phyloP scores from a whole-genome alignment of 2,329 filamentous ascomycete genomes.

The Diatrype stigma region DNA sequence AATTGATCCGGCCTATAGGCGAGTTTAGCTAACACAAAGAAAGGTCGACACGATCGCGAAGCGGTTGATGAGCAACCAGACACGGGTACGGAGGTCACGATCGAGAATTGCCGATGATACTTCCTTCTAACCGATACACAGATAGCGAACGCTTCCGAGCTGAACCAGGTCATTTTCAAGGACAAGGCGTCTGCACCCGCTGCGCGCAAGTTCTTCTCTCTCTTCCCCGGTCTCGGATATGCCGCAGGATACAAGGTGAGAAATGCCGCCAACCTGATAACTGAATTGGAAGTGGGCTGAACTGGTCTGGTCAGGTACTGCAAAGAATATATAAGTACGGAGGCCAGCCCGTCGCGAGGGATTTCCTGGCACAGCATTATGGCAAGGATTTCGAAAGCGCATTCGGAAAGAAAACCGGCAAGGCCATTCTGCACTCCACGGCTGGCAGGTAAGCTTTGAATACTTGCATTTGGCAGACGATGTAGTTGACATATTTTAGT shows the following conservation, averaged over 20 bases:
- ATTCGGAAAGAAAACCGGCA: constrained; percentile 95
- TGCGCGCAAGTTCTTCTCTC: constrained; percentile 80
- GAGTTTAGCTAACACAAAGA: constrained; percentile 19
- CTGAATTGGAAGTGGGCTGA: not conserved
- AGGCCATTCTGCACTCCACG: constrained; percentile 96
- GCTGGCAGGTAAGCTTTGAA: constrained; percentile 67
- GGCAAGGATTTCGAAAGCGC: constrained; percentile 78
- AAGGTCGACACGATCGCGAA: constrained; percentile 98
- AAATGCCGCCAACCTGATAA: not conserved
- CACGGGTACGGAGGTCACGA: constrained; percentile 48
- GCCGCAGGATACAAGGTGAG: constrained; percentile 91
- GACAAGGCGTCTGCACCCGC: constrained; percentile 71
- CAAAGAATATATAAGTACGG: constrained; percentile 99
- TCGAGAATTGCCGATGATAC: not conserved
- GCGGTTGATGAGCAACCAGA: constrained; percentile 97
- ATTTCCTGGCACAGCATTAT: constrained; percentile 79
- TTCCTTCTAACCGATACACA: constrained; percentile 10
- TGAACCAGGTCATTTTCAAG: constrained; percentile 93
- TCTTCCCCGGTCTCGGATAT: constrained; percentile 96
- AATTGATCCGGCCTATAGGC: not conserved
- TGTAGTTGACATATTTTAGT: constrained; percentile 38
- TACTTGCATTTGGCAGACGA: not conserved
- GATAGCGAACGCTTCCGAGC: constrained; percentile 41
- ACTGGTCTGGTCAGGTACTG: constrained; percentile 53
- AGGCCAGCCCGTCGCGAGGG: constrained; percentile 89